These are phyloP conservation scores for Apiospora pterosperma DNA, from an alignment of 2,329 filamentous ascomycete genomes.

Conservation along the genomic window DNA sequence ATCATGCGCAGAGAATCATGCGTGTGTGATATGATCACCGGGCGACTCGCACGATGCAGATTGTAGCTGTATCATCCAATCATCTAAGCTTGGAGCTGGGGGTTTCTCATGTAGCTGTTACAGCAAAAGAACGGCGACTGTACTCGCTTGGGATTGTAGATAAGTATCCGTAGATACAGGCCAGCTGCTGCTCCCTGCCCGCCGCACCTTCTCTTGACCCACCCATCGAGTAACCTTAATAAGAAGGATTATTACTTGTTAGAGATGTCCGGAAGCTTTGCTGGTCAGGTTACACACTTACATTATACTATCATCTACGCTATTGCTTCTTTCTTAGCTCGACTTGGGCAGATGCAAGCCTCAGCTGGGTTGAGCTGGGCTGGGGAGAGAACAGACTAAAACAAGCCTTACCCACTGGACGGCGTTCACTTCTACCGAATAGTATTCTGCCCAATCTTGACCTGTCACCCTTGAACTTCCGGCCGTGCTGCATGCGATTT, in stretches of 20 bases:
- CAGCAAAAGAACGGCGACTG: too few species aligned
- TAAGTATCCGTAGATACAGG: too few species aligned
- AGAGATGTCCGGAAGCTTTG: too few species aligned
- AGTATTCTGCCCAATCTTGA: not conserved
- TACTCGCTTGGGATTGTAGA: too few species aligned
- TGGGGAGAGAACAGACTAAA: not conserved
- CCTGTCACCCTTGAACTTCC: not conserved
- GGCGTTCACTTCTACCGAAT: not conserved
- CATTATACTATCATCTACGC: too few species aligned
- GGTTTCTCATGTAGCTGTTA: too few species aligned
- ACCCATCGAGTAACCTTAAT: too few species aligned
- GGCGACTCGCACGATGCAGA: not conserved
- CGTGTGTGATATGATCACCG: not conserved
- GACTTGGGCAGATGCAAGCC: not conserved
- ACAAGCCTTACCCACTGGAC: not conserved
- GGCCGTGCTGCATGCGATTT: not conserved
- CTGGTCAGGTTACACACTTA: too few species aligned
- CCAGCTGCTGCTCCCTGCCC: too few species aligned
- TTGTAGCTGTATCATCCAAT: not conserved
- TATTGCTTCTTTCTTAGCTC: not conserved
- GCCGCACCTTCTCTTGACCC: too few species aligned
- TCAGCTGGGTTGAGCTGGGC: not conserved
- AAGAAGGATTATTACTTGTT: too few species aligned
- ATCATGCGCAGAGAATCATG: not conserved
- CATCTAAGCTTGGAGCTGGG: not conserved